Conservation (phyloP, 2,329 filamentous ascomycete species). For the Fusarium nanum region DNA sequence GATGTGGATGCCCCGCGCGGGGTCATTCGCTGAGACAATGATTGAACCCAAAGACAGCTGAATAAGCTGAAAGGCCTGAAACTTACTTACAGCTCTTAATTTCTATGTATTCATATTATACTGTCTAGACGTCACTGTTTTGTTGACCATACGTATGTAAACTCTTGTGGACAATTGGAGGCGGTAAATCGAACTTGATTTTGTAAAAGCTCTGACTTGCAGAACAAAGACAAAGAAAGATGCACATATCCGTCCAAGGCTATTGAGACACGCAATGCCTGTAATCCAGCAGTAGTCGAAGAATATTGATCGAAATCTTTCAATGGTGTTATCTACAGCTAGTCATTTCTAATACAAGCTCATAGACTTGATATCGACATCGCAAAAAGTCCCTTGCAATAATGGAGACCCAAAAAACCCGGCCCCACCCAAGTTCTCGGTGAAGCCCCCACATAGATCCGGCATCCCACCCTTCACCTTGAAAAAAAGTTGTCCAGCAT, state of each 20-base stretch:
- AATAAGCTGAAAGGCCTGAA: slow-evolving; percentile 18
- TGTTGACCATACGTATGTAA: not conserved
- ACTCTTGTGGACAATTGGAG: not conserved
- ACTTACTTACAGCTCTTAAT: too few relatives aligned
- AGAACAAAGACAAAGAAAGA: not conserved
- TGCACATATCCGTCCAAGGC: not conserved
- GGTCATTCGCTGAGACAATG: slow-evolving; percentile 41
- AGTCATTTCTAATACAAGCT: not conserved
- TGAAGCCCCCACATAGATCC: slow-evolving; percentile 40
- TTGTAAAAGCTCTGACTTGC: not conserved
- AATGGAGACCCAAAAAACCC: not conserved
- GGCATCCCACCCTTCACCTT: slow-evolving; percentile 41
- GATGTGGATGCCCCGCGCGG: slow-evolving; percentile 46
- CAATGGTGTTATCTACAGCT: too few relatives aligned
- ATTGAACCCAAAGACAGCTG: not conserved
- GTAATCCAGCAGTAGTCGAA: too few relatives aligned
- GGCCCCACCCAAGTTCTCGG: slow-evolving; percentile 30
- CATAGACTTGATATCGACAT: not conserved
- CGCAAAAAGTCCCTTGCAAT: slow-evolving; percentile 13
- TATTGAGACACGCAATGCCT: too few relatives aligned
- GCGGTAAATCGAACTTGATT: not conserved
- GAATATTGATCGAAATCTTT: too few relatives aligned
- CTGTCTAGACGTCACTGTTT: not conserved
- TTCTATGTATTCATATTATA: not conserved
- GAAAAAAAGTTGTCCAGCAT: slow-evolving; percentile 42